These are phyloP conservation scores for Penicillium canariense DNA, from an alignment of 495 filamentous ascomycete species.

Conservation along the genomic window DNA sequence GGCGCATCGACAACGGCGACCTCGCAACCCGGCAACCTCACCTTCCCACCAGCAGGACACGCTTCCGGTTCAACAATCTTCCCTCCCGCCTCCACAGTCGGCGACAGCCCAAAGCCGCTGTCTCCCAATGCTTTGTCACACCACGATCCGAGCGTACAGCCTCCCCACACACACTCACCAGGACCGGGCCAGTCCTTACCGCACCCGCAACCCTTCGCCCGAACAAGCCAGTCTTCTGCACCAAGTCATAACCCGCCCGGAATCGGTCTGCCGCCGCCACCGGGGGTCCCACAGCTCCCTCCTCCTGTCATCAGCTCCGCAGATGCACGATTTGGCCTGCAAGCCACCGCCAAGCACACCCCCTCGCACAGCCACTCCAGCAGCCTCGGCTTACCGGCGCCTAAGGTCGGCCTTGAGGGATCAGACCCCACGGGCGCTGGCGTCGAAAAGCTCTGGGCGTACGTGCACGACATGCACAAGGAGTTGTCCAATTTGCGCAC, in stretches of 20 bases:
- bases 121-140: slow-evolving; percentile 68
- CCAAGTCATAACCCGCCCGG: slow-evolving; percentile 28
- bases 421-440: slow-evolving; percentile 26
- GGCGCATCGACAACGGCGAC: slow-evolving; percentile 53
- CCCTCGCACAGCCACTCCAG: slow-evolving; percentile 41
- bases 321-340: slow-evolving; percentile 45
- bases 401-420: slow-evolving; percentile 30
- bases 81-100: slow-evolving; percentile 68
- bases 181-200: slow-evolving; percentile 61
- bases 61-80: slow-evolving; percentile 57
- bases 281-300: slow-evolving; percentile 50
- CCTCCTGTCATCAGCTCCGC: slow-evolving; percentile 49
- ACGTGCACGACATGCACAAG: slow-evolving; percentile 45
- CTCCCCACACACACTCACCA: slow-evolving; percentile 65
- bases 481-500: slow-evolving; percentile 37
- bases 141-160: slow-evolving; percentile 52
- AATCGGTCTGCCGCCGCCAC: slow-evolving; percentile 37
- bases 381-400: slow-evolving; percentile 35
- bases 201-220: slow-evolving; percentile 60
- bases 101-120: slow-evolving; percentile 82
- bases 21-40: slow-evolving; percentile 47
- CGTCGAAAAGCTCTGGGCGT: slow-evolving; percentile 45
- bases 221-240: slow-evolving; percentile 37
- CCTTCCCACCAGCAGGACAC: slow-evolving; percentile 47
- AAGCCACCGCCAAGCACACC: slow-evolving; percentile 32